Base-by-base conservation (phyloP, 352 stramenopile species). In the Pythium rhizo-oryzae region DNA sequence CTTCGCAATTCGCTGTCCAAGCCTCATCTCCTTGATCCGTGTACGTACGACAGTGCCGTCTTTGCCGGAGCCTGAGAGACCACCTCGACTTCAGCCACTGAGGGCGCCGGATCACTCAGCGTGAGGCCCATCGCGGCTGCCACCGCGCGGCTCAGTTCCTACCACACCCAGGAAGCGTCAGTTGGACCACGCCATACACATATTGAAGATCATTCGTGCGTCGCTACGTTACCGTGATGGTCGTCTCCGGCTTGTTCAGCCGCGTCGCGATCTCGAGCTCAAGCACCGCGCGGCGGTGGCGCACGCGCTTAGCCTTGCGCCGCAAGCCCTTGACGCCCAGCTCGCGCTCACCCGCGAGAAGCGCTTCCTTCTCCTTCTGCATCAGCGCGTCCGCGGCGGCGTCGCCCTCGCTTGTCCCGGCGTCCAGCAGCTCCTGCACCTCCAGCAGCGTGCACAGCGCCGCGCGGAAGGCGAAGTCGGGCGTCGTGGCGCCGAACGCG, bases 231-330 rank as follows among this genome's bases (percentile, higher is more conserved):
- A 70, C 47, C 67, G 49, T 51, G 15, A 71, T 61, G 9, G 41
- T 24, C 50, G 46, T 54, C 5, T 67, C 16, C 0, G 67, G n/a
- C 33, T 64, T 76, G 30, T 67, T 69, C 11, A 85, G 44, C 47
- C 70, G 79, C 56, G 63, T 77, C 24, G 59, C 56, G 1, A 84
- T 47, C 24, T 89, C 81, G 43, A 89, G 64, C 54, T 82, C 67
- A 28, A 87, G 61, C 46, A 89, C 23, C 39, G 70, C 24, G 4
- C 70, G 69, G 9, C 80, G 77, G n/a, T 74, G 58, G 23, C 68
- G 54, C 44, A 89, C 67, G 16, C 80, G 76, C 55, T 73, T 55
- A 0, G 57, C 16, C 44, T 82, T 82, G 52, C 62, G 59, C 54
- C 30, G 69, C 49, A 70, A 78, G 18, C 51, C 39, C 21, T 55